phyloP scores from a whole-genome alignment of 305 asterid species.

The Fraxinus nigra region DNA sequence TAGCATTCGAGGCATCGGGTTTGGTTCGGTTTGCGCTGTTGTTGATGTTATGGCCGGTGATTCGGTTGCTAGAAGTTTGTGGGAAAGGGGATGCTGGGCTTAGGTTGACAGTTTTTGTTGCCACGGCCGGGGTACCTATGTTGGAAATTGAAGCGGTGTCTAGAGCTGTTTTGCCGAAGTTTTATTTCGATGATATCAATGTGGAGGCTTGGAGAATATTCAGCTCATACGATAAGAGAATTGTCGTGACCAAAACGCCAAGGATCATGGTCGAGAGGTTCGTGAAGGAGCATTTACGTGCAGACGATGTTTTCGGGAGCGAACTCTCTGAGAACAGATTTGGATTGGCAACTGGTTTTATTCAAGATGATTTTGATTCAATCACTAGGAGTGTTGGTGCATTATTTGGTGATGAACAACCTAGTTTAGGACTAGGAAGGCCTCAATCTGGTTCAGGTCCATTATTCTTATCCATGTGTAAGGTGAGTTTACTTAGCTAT shows the following conservation, averaged over 20 bases:
- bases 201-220: conserved; percentile 65
- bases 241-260: conserved; percentile 74
- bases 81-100: conserved; percentile 54
- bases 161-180: conserved; percentile 79
- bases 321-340: conserved; percentile 50
- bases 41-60: conserved; percentile 59
- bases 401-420: conserved; percentile 40
- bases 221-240: conserved; percentile 37
- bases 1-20: conserved; percentile 87
- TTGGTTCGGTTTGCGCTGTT: conserved; percentile 56
- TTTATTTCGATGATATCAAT: conserved; percentile 61
- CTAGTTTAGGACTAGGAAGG: conserved; percentile 62
- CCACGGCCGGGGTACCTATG: conserved; percentile 57
- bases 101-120: conserved; percentile 55
- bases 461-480: conserved; percentile 42
- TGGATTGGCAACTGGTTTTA: conserved; percentile 70
- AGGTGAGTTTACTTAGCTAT: conserved; percentile 36
- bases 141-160: conserved; percentile 70
- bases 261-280: conserved; percentile 79
- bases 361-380: conserved; percentile 32
- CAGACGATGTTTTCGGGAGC: conserved; percentile 62
- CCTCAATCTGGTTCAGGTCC: conserved; percentile 23
- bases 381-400: conserved; percentile 28
- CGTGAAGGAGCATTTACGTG: conserved; percentile 70
- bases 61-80: conserved; percentile 41